Evolutionary conservation across 108 stramenopile genomes (phyloP), one percentile per base, ranked within the genome.

Genomic region (Nitzschia sp.): DNA sequence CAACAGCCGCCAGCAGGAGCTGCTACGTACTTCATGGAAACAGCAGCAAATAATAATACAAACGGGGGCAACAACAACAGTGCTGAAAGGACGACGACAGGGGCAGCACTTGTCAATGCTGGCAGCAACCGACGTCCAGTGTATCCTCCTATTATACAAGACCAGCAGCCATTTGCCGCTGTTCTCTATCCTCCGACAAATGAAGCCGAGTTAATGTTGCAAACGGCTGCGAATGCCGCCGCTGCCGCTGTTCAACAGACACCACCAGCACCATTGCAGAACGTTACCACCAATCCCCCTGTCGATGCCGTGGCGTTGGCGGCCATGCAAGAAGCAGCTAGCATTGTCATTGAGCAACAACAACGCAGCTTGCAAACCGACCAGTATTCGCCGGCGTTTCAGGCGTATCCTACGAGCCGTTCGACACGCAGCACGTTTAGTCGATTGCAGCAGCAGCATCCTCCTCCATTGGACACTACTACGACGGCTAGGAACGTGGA

Each of bases 321-420:
- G 26, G 66, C 46, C 19, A 35, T 67, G 32, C 66, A 67, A 67
- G 66, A 67, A 38, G 66, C 66, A 13, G 64, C 47, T 2, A 67
- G 54, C n/a, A 54, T 55, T 55, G 31, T 38, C 25, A 27, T 55
- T 5, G 54, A 54, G 32, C 1, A 8, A 35, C 60, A 61, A 38
- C 36, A 61, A 61, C 60, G 30, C 2, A 5, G 18, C 25, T 28
- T 21, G 23, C 35, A 17, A 38, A 18, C 2, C 5, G 3, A 61
- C n/a, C 60, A 61, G 28, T 36, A 61, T 38, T 36, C 35, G 21
- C 38, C 35, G 35, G 35, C 4, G 31, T 51, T 13, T 13, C 6
- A 53, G 19, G 51, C 51, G 51, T 24, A 15, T 24, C n/a, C 51
- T 15, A 24, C 58, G 46, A 59, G 59, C n/a, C n/a, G 59, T 21